Base-by-base conservation (phyloP, 2,329 filamentous ascomycete genomes). In the Lizonia empirigonia region DNA sequence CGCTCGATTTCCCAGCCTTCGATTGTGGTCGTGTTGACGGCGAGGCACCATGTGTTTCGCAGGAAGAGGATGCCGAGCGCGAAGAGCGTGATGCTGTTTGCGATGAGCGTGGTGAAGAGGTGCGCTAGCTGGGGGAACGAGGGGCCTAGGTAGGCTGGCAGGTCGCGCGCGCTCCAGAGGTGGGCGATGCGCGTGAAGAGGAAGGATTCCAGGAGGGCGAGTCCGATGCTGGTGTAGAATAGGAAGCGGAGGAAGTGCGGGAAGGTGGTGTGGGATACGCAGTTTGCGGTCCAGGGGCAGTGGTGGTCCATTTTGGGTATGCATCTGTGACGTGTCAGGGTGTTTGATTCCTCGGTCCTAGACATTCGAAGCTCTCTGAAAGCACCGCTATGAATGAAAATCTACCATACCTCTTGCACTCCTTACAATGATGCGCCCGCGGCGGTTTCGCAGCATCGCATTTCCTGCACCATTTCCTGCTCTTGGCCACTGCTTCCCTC, bases 291-390 rank as follows among this genome's bases (percentile, higher is more conserved):
- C 90, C 90, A 94, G 2, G 90, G 89, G 68, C 90, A 94, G 76
- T 95, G 89, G 74, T 91, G 88, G 75, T 92, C 89, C 89, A 92
- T 92, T 74, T 85, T 88, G 29, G 88, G 87, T 39, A 91, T 83
- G 72, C 89, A 91, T 62, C 82, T 84, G 44, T n/a, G 6, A 12
- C 2, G 3, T 32, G 16, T 50, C 41, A 50, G 47, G n/a, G n/a
- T n/a, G n/a, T 32, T 33, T 6, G n/a, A 27, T n/a, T 1, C 7
- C 26, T n/a, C 26, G 5, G n/a, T n/a, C 12, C 10, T 5, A 29
- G 5, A 29, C 26, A 13, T n/a, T 3, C 5, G 5, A 29, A 29
- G 26, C 26, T 9, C n/a, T 13, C n/a, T n/a, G n/a, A n/a, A n/a
- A n/a, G n/a, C n/a, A n/a, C n/a, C n/a, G n/a, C n/a, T 29, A 10